Conservation (phyloP, 768 basidiomycete genomes). For the Dioszegia hungarica region DNA sequence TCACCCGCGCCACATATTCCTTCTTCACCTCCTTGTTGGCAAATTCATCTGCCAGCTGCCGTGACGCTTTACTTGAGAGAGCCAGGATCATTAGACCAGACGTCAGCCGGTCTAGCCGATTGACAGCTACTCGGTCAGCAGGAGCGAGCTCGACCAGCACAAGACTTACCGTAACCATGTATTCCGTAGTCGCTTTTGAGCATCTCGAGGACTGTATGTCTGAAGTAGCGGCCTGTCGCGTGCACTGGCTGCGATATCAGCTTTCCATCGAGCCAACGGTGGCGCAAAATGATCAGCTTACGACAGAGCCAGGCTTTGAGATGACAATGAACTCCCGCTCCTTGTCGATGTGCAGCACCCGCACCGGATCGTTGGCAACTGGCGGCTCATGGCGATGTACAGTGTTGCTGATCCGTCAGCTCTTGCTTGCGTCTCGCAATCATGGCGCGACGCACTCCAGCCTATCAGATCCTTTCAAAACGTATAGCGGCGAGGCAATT, state of each 20-base stretch:
- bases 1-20: constrained; percentile 81
- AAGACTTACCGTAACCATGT: constrained; percentile 70
- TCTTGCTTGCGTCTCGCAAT: neutral
- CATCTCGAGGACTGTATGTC: constrained; percentile 82
- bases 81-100: constrained; percentile 94
- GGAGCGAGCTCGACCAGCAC: no score
- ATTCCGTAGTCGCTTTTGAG: constrained; percentile 77
- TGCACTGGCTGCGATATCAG: constrained; percentile 68
- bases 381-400: constrained; percentile 98
- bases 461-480: constrained; percentile 79
- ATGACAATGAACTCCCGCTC: constrained; percentile 83
- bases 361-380: constrained; percentile 74
- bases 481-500: constrained; percentile 69
- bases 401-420: constrained; percentile 60
- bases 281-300: constrained; percentile 53
- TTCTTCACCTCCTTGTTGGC: constrained; percentile 74
- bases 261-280: neutral
- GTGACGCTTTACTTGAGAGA: constrained; percentile 64
- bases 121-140: constrained; percentile 62
- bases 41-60: constrained; percentile 73
- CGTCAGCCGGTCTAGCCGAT: constrained; percentile 87
- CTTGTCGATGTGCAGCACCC: constrained; percentile 69
- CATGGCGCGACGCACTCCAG: constrained; percentile 63
- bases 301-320: constrained; percentile 94
- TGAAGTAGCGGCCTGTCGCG: constrained; percentile 81